phyloP scores from a whole-genome alignment of 805 yeast species.

The Myxozyma melibiosi region DNA sequence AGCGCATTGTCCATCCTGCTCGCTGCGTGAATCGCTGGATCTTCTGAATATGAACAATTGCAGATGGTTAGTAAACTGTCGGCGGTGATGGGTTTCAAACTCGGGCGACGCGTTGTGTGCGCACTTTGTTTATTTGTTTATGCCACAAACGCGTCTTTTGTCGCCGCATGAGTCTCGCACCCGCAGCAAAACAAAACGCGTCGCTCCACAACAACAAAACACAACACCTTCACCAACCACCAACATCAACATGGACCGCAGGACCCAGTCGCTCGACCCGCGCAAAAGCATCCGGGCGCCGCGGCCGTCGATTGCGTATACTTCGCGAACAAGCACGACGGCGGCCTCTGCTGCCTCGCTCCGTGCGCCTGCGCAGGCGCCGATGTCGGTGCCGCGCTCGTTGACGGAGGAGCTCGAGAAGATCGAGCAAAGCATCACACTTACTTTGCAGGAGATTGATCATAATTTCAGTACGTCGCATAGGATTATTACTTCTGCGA shows the following conservation, averaged over 20 bases:
- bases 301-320: constrained; percentile 22
- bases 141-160: not conserved
- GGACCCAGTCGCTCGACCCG: not conserved
- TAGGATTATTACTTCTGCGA: constrained; percentile 63
- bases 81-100: not conserved
- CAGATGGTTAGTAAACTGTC: no score
- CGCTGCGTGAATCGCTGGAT: not conserved
- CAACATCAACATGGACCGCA: constrained; percentile 5
- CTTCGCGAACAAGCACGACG: constrained; percentile 9
- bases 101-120: not conserved
- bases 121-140: not conserved
- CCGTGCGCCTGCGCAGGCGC: constrained; percentile 1
- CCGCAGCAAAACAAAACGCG: not conserved
- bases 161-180: no score
- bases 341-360: not conserved
- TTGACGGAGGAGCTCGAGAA: constrained; percentile 54
- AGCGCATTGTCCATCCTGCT: not conserved
- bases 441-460: constrained; percentile 77
- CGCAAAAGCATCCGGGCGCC: not conserved
- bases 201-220: not conserved
- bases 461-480: constrained; percentile 69
- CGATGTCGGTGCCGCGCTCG: constrained; percentile 21
- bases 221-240: not conserved
- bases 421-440: constrained; percentile 77
- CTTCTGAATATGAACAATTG: not conserved